These are phyloP conservation scores for Diddensiella santjacobensis DNA, from an alignment of 805 yeast species.

Conservation along the genomic window DNA sequence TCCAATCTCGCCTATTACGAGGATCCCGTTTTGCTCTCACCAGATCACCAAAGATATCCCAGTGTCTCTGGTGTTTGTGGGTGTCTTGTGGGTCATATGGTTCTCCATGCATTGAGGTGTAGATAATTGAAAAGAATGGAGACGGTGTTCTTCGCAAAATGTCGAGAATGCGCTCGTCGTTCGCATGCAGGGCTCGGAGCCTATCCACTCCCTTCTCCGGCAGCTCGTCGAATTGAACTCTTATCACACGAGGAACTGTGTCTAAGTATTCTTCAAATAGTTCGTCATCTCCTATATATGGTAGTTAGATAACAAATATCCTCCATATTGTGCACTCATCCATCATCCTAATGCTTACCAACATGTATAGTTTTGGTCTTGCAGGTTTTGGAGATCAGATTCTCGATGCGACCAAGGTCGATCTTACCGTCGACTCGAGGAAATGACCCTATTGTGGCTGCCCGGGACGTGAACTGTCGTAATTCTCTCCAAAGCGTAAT, in stretches of 20 bases:
- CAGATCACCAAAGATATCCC: conserved; percentile 26
- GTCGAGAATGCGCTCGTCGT: conserved; percentile 49
- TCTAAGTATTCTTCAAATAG: conserved; percentile 48
- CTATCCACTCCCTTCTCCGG: conserved; percentile 34
- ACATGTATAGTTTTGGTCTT: conserved; percentile 42
- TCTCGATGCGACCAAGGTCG: conserved; percentile 44
- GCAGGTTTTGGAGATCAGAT: conserved; percentile 45
- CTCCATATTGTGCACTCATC: too few species aligned
- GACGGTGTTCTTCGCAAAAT: conserved; percentile 69
- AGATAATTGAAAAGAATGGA: conserved; percentile 61
- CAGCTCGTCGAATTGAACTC: conserved; percentile 49
- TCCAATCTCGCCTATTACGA: conserved; percentile 26
- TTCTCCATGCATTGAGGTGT: conserved; percentile 42
- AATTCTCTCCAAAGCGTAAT: conserved; percentile 20
- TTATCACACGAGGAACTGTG: conserved; percentile 53
- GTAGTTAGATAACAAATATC: too few species aligned
- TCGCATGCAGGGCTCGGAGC: conserved; percentile 30
- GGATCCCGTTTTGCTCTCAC: conserved; percentile 27
- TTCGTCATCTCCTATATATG: conserved; percentile 16
- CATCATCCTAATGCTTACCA: conserved; percentile 37
- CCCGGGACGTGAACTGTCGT: conserved; percentile 18
- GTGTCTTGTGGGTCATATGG: conserved; percentile 18
- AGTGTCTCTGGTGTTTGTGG: conserved; percentile 8
- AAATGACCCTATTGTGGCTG: conserved; percentile 25
- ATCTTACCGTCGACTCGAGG: conserved; percentile 24